phyloP scores from a whole-genome alignment of 2,329 filamentous ascomycete species.

The Colletotrichum camelliae region DNA sequence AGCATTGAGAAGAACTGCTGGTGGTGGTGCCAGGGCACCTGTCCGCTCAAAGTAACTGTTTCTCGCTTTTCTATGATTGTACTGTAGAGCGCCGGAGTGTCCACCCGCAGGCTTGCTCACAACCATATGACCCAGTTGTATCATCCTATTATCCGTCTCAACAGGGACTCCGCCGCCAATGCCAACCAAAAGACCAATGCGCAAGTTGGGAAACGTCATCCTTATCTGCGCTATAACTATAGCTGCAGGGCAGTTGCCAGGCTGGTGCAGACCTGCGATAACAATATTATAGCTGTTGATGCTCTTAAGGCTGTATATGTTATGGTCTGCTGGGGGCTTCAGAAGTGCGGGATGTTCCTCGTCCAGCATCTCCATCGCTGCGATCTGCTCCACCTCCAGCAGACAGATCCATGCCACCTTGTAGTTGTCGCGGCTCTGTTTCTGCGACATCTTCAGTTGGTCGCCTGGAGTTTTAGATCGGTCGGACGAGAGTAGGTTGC shows the following conservation, averaged over 20 bases:
- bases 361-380: neutral
- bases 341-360: neutral
- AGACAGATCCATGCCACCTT: neutral
- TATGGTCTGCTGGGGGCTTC: slow-evolving; percentile 22
- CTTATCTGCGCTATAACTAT: slow-evolving; percentile 20
- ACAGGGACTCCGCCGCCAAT: slow-evolving; percentile 28
- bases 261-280: too few species aligned
- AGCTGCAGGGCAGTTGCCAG: neutral
- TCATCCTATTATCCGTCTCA: neutral
- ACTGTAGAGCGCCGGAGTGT: neutral
- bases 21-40: neutral
- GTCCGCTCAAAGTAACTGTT: neutral
- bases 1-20: neutral
- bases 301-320: slow-evolving; percentile 27
- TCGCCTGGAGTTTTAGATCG: neutral
- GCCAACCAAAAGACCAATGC: slow-evolving; percentile 26
- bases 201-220: slow-evolving; percentile 17
- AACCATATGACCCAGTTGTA: neutral
- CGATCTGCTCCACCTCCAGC: neutral
- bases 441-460: neutral
- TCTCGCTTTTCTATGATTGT: neutral
- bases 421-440: neutral
- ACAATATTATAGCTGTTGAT: slow-evolving; percentile 30
- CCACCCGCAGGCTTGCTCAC: neutral
- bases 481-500: too few species aligned